Base-by-base conservation (phyloP, 2,329 filamentous ascomycete genomes). In the Plenodomus biglobosus region DNA sequence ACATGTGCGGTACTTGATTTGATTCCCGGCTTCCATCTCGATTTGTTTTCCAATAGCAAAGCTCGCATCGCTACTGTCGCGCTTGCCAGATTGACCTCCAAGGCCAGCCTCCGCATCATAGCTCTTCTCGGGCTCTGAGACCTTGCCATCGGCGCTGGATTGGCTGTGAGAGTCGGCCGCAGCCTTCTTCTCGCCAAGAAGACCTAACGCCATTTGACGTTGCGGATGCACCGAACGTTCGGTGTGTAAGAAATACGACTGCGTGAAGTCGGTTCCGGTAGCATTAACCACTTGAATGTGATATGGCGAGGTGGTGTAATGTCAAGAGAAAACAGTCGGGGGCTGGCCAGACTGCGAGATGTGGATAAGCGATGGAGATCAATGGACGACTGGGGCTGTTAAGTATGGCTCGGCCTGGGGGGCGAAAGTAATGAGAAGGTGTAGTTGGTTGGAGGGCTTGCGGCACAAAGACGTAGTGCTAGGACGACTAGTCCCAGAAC, bases 1-100 rank as follows among this genome's bases (percentile, higher is more conserved):
- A 75, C 92, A 96, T 34, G 91, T 95, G 52, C 92, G 82, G 70
- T 96, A 96, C 75, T 95, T 86, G 72, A 96, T 96, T 10, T 85
- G 84, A 71, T 88, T 85, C 42, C 84, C 85, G 21, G 84, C 80
- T 71, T 96, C 92, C 53, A 88, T 69, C 44, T 86, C 88, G 55
- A 92, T 82, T 74, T 95, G 91, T 73, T 82, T 80, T 40, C 78
- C 80, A 37, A 84, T 72, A 30, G 74, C 76, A 38, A 80, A 50
- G 37, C 73, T 72, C 5, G 74, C 74, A 2, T 64, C 68, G 37
- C 70, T 70, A 44, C 69, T 69, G 41, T 70, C 50, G 36, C 65
- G 61, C 36, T 55, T 53, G 39, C 53, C 48, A 7, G 48, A 56
- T 3, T 71, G 67, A 42, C 76, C 65, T 51, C 68, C 76, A 64